These are phyloP conservation scores for Diaporthe sp. DNA, from an alignment of 2,329 filamentous ascomycete genomes.

Conservation along the genomic window DNA sequence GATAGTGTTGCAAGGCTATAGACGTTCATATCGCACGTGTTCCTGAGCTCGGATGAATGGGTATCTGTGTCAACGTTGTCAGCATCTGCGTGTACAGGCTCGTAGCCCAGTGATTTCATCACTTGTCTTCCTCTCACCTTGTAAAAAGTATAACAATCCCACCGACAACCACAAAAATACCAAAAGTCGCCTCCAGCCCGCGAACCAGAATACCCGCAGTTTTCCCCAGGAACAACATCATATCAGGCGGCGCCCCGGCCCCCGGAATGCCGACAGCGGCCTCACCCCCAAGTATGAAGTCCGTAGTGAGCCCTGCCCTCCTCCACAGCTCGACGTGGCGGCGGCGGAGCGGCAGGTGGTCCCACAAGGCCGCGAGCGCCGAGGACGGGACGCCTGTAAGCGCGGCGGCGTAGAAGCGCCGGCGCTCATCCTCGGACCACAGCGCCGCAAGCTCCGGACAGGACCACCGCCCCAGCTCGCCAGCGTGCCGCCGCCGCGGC, in stretches of 20 bases:
- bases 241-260: not conserved
- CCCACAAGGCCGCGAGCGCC: not conserved
- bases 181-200: not conserved
- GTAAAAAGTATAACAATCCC: not conserved
- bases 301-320: not conserved
- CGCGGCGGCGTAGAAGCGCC: not conserved
- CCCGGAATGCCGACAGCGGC: not conserved
- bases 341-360: not conserved
- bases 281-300: not conserved
- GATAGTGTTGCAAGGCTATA: not conserved
- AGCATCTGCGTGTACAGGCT: not conserved
- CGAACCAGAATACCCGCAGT: not conserved
- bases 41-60: accelerated
- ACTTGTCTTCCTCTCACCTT: not conserved
- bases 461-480: not conserved
- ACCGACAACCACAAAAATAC: not conserved
- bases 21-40: accelerated
- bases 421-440: not conserved
- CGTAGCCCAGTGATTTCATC: not conserved
- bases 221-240: not conserved
- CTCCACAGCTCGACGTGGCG: not conserved
- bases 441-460: not conserved
- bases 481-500: not conserved
- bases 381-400: not conserved
- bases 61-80: not conserved